Evolutionary conservation across 495 filamentous ascomycete genomes (phyloP).

Genomic region (Diplogelasinospora grovesii): DNA sequence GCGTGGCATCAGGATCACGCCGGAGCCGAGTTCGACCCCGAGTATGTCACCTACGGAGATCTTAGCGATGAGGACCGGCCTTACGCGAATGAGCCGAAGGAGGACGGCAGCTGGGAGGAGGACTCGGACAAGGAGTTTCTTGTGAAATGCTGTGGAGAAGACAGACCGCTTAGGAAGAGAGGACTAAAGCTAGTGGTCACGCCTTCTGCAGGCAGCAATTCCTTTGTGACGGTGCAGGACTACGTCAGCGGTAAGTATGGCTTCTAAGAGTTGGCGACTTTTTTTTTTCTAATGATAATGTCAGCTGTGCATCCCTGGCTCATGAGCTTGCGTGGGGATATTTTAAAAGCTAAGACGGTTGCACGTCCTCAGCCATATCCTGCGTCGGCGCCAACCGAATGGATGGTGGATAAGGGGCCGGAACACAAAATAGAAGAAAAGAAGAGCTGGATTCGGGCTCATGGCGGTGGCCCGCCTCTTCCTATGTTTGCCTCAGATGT

Average conservation of each 20-base stretch:
- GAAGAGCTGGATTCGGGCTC: slow-evolving; percentile 5
- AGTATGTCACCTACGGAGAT: slow-evolving; percentile 14
- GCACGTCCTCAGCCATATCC: slow-evolving; percentile 5
- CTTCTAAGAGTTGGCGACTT: background rate
- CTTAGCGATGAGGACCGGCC: slow-evolving; percentile 15
- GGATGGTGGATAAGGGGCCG: slow-evolving; percentile 4
- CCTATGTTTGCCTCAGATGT: no score
- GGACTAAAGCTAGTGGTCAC: slow-evolving; percentile 7
- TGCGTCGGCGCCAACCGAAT: slow-evolving; percentile 2
- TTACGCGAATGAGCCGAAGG: slow-evolving; percentile 7
- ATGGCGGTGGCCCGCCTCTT: no score
- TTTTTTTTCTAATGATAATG: background rate
- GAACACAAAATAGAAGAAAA: background rate
- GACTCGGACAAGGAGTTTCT: slow-evolving; percentile 12
- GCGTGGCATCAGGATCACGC: slow-evolving; percentile 8
- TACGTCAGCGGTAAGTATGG: slow-evolving; percentile 8
- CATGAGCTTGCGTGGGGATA: slow-evolving; percentile 7
- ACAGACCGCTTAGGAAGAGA: slow-evolving; percentile 8
- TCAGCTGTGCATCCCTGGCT: slow-evolving; percentile 14
- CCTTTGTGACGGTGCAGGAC: slow-evolving; percentile 8
- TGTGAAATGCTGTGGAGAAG: slow-evolving; percentile 10
- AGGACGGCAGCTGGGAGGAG: slow-evolving; percentile 14
- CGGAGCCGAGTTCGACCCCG: slow-evolving; percentile 3
- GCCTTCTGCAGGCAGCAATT: slow-evolving; percentile 2
- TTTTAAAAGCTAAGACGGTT: slow-evolving; percentile 5